phyloP scores from a whole-genome alignment of 257 asterid species.

The Phtheirospermum japonicum region DNA sequence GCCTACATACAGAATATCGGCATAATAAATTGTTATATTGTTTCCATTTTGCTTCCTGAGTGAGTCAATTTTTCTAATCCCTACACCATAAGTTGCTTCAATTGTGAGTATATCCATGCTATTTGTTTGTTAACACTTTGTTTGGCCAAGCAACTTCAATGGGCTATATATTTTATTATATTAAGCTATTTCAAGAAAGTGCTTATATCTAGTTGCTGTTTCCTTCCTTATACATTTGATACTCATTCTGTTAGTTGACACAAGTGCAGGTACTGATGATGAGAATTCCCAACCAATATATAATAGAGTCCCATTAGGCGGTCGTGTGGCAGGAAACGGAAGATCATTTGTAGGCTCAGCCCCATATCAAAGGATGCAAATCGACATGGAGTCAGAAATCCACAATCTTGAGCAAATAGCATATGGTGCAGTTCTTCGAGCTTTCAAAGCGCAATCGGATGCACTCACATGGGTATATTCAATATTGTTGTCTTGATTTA shows the following conservation, averaged over 20 bases:
- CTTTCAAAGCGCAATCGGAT: slow-evolving; percentile 97
- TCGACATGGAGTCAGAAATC: slow-evolving; percentile 82
- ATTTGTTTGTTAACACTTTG: background rate
- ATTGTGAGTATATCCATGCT: background rate
- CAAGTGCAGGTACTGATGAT: slow-evolving; percentile 51
- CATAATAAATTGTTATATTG: background rate
- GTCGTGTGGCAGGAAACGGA: slow-evolving; percentile 47
- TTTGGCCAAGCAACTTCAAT: background rate
- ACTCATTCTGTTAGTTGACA: slow-evolving; percentile 22
- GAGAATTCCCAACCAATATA: slow-evolving; percentile 50
- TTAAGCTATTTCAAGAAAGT: slow-evolving; percentile 9
- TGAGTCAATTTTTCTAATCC: background rate
- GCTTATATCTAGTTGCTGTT: background rate
- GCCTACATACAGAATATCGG: background rate
- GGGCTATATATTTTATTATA: background rate
- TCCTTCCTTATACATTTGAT: slow-evolving; percentile 9
- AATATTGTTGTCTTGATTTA: slow-evolving; percentile 1
- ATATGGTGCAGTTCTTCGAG: slow-evolving; percentile 87
- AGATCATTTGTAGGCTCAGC: slow-evolving; percentile 45
- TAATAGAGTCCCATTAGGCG: slow-evolving; percentile 43
- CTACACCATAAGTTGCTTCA: background rate
- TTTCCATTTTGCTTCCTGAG: slow-evolving; percentile 19
- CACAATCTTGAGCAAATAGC: slow-evolving; percentile 96
- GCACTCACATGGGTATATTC: slow-evolving; percentile 91
- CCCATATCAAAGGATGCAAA: slow-evolving; percentile 51